Base-by-base conservation (phyloP, 1,139 yeast species). In the Pichia sp. region DNA sequence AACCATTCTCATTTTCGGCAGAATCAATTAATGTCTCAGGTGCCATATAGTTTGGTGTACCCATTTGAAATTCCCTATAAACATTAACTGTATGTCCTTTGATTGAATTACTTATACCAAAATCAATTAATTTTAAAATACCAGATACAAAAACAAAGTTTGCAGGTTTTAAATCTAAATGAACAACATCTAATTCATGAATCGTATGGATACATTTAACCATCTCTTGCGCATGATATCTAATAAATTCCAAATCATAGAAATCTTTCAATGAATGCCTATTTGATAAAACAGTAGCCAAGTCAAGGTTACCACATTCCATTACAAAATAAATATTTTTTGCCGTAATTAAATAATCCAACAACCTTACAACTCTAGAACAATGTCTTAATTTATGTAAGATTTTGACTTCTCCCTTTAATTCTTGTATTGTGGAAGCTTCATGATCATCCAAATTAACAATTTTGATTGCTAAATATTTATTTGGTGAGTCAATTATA, bases 21-120 rank as follows among this genome's bases (percentile, higher is more conserved):
- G 81, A 80, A 66, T 84, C 96, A 45, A 85, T 75, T 53, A 91
- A 72, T 0, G 98, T 89, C 67, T 93, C 99, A 0, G 99, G 99
- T 0, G 99, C 97, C 99, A 93, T 93, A 67, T 93, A 93, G 67
- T 87, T 89, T 3, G 97, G 96, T 0, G 99, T 93, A 3, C 99
- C 99, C 53, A 90, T 86, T 66, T 89, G 97, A 8, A 90, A 81
- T 56, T 89, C 96, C 53, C 98, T 77, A 65, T 91, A 93, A 27
- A 93, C 81, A 62, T 93, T 93, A 33, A 87, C 83, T 0, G 99
- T 93, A 63, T 89, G 89, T 53, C 91, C 97, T 1, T 96, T 95
- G 2, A 93, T 93, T 0, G 93, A 89, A 69, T 91, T 87, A 16
- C 98, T 96, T 54, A 93, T 93, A 22, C 99, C 99, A 73, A 93